phyloP scores from a whole-genome alignment of 495 filamentous ascomycete genomes.

The Daldinia decipiens region DNA sequence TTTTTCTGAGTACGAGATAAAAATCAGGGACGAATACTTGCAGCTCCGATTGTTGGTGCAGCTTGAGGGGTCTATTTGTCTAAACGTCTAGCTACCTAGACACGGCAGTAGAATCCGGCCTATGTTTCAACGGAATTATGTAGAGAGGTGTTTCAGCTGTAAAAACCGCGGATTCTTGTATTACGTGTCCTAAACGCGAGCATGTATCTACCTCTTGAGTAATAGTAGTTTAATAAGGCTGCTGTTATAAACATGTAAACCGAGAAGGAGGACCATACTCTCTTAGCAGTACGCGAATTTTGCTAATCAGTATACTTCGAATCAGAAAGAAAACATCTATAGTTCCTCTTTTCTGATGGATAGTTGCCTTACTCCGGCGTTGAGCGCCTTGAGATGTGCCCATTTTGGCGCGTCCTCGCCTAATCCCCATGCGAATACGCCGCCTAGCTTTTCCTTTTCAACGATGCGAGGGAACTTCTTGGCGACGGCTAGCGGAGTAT shows the following conservation, averaged over 20 bases:
- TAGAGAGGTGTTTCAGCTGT: background rate
- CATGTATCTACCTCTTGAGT: background rate
- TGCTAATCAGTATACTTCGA: background rate
- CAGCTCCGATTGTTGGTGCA: background rate
- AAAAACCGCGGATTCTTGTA: background rate
- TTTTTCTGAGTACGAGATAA: constrained; percentile 38
- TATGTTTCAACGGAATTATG: too few species aligned
- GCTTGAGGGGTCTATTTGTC: background rate
- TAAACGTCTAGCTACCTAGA: background rate
- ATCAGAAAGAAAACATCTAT: constrained; percentile 1
- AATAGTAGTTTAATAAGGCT: background rate
- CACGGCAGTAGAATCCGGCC: too few species aligned
- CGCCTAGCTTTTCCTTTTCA: constrained; percentile 67
- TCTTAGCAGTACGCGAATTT: background rate
- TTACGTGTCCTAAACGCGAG: background rate
- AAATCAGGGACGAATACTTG: background rate
- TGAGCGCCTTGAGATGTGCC: constrained; percentile 68
- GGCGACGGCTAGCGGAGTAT: constrained; percentile 69
- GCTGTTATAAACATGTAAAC: background rate
- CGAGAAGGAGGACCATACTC: background rate
- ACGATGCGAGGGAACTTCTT: constrained; percentile 73
- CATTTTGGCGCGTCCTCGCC: constrained; percentile 74
- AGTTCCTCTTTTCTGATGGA: constrained; percentile 45
- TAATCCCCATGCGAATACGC: constrained; percentile 78
- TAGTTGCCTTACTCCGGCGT: constrained; percentile 54